Base-by-base conservation (phyloP, 768 basidiomycete species). In the Lactarius hengduanensis region DNA sequence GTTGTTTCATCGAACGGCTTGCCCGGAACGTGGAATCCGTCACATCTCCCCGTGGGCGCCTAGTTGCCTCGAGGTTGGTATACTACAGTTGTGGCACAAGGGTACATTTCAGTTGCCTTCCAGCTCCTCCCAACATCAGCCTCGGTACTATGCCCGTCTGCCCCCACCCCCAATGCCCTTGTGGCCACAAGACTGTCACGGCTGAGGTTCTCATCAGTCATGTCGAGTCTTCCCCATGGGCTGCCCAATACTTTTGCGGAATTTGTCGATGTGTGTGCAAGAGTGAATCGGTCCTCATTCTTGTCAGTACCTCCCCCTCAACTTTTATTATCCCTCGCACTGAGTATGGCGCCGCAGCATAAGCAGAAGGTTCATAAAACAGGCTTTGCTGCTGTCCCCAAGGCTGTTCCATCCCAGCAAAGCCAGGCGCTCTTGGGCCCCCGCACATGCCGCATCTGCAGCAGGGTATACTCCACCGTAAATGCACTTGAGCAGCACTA, bases 401-500 rank as follows among this genome's bases (percentile, higher is more conserved):
- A 41, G 9, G 28, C 54, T 2, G 38, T 57, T 26, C 58, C 66
- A 0, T 7, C 58, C 30, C 65, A 45, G n/a, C 47, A 26, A 3
- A 6, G 61, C 11, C 40, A 28, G 22, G 20, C 54, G 8, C 30
- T 30, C 7, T 38, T 16, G 26, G 3, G 38, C 36, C 4, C 54
- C n/a, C 4, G 1, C 30, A 2, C 11, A 13, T 63, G 69, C 40
- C 62, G 41, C 20, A 5, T 41, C 34, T 69, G 67, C 34, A 9
- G 55, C 38, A 60, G 58, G 62, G 18, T 34, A 5, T 68, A 57
- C 55, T 1, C 30, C 54, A 36, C 20, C 4, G 2, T 28, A 43
- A 56, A 4, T 8, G 77, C 79, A 2, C 70, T 82, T 26, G 78
- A 81, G 16, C 81, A 81, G 64, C 82, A 83, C 64, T 83, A 80